Evolutionary conservation across 2,329 filamentous ascomycete species (phyloP).

Genomic region (Fusarium sororula): DNA sequence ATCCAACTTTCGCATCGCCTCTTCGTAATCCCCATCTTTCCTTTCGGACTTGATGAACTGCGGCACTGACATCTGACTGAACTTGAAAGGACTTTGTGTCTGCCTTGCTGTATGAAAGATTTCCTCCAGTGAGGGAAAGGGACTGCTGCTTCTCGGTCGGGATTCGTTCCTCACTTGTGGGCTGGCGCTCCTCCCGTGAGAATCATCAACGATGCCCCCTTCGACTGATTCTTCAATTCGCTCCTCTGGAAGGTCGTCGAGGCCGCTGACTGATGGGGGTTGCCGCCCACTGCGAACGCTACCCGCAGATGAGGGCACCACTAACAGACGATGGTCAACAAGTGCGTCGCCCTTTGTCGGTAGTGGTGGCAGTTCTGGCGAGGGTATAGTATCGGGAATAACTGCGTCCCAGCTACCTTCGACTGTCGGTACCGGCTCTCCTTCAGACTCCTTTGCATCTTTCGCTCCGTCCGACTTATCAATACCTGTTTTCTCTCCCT

Average conservation of each 20-base stretch:
- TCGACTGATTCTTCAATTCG: slow-evolving; percentile 33
- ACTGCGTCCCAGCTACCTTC: slow-evolving; percentile 24
- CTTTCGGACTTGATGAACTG: slow-evolving; percentile 39
- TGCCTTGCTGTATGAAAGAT: slow-evolving; percentile 54
- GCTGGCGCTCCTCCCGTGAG: slow-evolving; percentile 21
- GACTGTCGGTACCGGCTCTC: not conserved
- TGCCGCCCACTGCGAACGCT: slow-evolving; percentile 61
- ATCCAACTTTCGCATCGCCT: slow-evolving; percentile 55
- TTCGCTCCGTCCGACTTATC: not conserved
- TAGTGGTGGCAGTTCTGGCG: slow-evolving; percentile 13
- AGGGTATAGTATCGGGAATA: slow-evolving; percentile 39
- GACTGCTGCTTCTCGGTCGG: slow-evolving; percentile 45
- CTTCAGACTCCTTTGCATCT: slow-evolving; percentile 17
- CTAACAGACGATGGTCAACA: slow-evolving; percentile 10
- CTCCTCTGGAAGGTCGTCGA: slow-evolving; percentile 43
- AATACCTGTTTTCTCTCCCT: not conserved
- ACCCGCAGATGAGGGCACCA: slow-evolving; percentile 41
- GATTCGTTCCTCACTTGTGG: slow-evolving; percentile 29
- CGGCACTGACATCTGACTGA: slow-evolving; percentile 39
- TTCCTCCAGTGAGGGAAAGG: slow-evolving; percentile 49
- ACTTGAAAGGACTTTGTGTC: slow-evolving; percentile 48
- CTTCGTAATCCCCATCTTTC: slow-evolving; percentile 53
- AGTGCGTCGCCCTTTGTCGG: slow-evolving; percentile 5
- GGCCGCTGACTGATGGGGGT: slow-evolving; percentile 54
- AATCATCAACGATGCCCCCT: slow-evolving; percentile 33